phyloP scores from a whole-genome alignment of 2,329 filamentous ascomycete genomes.

The Fusarium siculi region DNA sequence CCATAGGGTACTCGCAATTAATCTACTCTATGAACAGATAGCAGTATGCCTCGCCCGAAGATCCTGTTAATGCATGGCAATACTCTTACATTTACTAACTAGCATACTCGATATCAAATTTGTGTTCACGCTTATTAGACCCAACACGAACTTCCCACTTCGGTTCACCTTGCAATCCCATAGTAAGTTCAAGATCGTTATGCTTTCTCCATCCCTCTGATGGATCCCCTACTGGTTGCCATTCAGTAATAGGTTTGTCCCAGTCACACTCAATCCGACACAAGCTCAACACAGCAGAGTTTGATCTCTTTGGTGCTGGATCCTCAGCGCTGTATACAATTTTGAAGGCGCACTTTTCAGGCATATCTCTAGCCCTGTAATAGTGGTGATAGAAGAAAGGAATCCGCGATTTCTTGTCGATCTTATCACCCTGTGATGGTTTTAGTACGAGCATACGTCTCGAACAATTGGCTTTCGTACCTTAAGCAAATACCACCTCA shows the following conservation, averaged over 20 bases:
- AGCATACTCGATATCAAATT: too few relatives aligned
- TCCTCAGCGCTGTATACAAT: neutral
- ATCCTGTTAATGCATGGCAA: too few relatives aligned
- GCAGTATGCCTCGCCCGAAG: too few relatives aligned
- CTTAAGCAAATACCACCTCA: too few relatives aligned
- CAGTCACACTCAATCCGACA: neutral
- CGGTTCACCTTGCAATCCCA: neutral
- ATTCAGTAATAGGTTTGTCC: neutral
- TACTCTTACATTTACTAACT: too few relatives aligned
- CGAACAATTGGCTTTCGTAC: too few relatives aligned
- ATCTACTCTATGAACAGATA: too few relatives aligned
- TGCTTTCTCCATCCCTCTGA: neutral
- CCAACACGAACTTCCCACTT: neutral
- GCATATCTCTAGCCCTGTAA: rapidly evolving
- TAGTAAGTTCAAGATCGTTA: neutral
- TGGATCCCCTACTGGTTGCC: neutral
- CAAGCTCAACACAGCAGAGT: neutral
- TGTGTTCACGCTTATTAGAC: neutral
- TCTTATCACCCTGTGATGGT: neutral
- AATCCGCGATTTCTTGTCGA: rapidly evolving
- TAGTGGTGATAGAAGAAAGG: neutral
- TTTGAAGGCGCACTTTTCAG: rapidly evolving
- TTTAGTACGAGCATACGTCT: too few relatives aligned
- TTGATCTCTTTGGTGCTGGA: neutral
- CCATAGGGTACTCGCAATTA: too few relatives aligned